Conservation (phyloP, 2,329 filamentous ascomycete genomes). For the Stagonosporopsis cucurbitacearum region DNA sequence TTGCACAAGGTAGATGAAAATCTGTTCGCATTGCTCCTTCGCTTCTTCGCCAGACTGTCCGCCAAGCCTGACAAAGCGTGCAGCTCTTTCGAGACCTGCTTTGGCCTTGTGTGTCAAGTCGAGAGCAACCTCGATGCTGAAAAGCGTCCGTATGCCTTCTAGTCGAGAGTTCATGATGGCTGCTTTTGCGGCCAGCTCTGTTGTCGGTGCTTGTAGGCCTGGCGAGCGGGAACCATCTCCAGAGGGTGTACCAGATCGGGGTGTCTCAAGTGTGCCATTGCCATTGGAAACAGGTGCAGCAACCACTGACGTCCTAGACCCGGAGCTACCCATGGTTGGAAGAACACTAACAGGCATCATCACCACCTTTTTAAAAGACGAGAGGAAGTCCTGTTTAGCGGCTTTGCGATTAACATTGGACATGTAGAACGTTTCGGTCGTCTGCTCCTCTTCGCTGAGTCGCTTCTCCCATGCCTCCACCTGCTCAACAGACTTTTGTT, state of each 20-base stretch:
- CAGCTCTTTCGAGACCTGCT: conserved; percentile 81
- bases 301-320: conserved; percentile 47
- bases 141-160: conserved; percentile 92
- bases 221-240: conserved; percentile 48
- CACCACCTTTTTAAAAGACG: conserved; percentile 96
- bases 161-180: conserved; percentile 94
- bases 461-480: conserved; percentile 91
- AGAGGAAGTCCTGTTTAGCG: conserved; percentile 94
- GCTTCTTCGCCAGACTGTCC: conserved; percentile 83
- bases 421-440: conserved; percentile 94
- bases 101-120: conserved; percentile 90
- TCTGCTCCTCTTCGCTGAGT: conserved; percentile 86
- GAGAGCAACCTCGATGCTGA: conserved; percentile 94
- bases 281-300: conserved; percentile 31
- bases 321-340: conserved; percentile 63
- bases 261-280: conserved; percentile 37
- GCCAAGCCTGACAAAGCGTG: conserved; percentile 80
- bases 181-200: conserved; percentile 95
- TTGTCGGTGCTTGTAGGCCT: conserved; percentile 73
- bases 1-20: conserved; percentile 84
- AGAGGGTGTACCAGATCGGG: conserved; percentile 48
- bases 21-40: conserved; percentile 83
- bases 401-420: conserved; percentile 91
- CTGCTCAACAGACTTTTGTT: conserved; percentile 74
- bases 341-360: conserved; percentile 98